These are phyloP conservation scores for Alliaria petiolata DNA, from an alignment of 345 rosid genomes.

Conservation along the genomic window DNA sequence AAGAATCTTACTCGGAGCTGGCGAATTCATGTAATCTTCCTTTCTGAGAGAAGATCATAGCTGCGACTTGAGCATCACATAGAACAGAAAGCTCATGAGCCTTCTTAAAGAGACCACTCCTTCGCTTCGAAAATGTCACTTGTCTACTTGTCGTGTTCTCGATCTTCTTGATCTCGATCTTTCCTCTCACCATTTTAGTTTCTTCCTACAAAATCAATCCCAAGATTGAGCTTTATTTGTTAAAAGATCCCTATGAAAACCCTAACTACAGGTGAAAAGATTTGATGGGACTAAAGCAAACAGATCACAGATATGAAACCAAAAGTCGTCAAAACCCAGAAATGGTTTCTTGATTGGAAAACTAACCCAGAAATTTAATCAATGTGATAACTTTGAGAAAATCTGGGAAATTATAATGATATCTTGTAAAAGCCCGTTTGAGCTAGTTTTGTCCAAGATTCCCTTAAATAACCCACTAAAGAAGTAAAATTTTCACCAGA, in stretches of 20 bases:
- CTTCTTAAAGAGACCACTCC: conserved; percentile 56
- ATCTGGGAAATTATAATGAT: not conserved
- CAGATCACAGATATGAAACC: not conserved
- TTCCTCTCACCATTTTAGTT: conserved; percentile 50
- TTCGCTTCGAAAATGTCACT: conserved; percentile 55
- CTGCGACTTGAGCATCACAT: conserved; percentile 54
- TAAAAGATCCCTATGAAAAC: not conserved
- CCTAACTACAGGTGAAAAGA: not conserved
- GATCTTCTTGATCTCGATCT: conserved; percentile 51
- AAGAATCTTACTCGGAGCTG: conserved; percentile 40
- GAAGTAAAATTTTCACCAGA: not conserved
- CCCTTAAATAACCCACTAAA: not conserved
- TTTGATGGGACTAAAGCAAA: not conserved
- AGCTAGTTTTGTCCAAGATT: conserved; percentile 14
- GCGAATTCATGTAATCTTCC: conserved; percentile 46
- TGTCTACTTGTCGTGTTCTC: conserved; percentile 53
- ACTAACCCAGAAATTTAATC: not conserved
- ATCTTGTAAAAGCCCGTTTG: not conserved
- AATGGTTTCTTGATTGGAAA: conserved; percentile 4
- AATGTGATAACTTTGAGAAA: too few species aligned
- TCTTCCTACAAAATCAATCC: not conserved
- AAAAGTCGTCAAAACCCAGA: conserved; percentile 7
- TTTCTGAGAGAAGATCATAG: conserved; percentile 49
- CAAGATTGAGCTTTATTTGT: not conserved
- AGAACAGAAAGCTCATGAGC: conserved; percentile 57